These are phyloP conservation scores for Rhodotorula sp. DNA, from an alignment of 1,284 basidiomycete genomes.

Conservation along the genomic window DNA sequence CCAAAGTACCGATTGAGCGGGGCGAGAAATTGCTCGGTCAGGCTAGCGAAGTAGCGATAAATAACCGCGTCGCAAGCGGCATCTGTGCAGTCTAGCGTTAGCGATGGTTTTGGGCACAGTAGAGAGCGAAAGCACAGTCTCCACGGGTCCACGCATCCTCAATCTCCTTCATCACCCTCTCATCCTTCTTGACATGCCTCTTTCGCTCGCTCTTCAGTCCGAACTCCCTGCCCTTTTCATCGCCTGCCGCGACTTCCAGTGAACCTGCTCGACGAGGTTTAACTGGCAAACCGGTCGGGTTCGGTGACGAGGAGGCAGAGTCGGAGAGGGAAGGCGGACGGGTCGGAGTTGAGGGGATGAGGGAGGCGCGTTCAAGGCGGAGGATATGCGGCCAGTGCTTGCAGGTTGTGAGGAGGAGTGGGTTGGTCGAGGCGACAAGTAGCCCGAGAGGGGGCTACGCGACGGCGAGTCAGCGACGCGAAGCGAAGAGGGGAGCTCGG, in stretches of 20 bases:
- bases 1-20: slow-evolving; percentile 92
- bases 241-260: slow-evolving; percentile 10
- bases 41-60: slow-evolving; percentile 78
- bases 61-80: slow-evolving; percentile 64
- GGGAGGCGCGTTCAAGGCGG: slow-evolving; percentile 33
- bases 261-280: background rate
- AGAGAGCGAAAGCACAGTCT: slow-evolving; percentile 35
- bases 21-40: slow-evolving; percentile 84
- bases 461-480: no score
- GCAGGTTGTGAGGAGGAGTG: slow-evolving; percentile 84
- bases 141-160: slow-evolving; percentile 28
- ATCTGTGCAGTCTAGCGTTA: slow-evolving; percentile 51
- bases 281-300: background rate
- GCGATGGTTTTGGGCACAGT: background rate
- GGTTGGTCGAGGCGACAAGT: slow-evolving; percentile 89
- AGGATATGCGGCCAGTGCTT: slow-evolving; percentile 87
- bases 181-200: slow-evolving; percentile 70
- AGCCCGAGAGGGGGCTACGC: slow-evolving; percentile 77
- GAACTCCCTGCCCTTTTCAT: slow-evolving; percentile 54
- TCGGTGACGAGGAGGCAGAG: background rate
- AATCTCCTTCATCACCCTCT: slow-evolving; percentile 56
- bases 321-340: background rate
- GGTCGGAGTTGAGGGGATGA: background rate
- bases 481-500: background rate
- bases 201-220: slow-evolving; percentile 74